Evolutionary conservation across 1,284 basidiomycete genomes (phyloP).

Genomic region (Apiotrichum domesticum): DNA sequence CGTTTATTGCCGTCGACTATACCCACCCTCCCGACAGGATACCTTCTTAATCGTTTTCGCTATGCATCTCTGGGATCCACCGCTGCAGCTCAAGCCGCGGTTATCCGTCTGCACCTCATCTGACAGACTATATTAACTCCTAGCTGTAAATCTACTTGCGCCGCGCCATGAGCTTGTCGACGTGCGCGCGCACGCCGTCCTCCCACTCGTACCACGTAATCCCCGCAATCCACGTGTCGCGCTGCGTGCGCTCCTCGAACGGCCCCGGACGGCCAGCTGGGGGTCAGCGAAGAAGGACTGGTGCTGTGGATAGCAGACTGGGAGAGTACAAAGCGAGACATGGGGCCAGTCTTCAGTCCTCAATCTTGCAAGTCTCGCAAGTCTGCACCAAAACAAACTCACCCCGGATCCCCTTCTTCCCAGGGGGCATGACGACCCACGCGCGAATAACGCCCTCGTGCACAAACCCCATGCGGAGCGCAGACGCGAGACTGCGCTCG

Average conservation of each 20-base stretch:
- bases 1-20: too few species aligned
- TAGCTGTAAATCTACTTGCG: neutral
- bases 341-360: too few species aligned
- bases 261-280: slow-evolving; percentile 26
- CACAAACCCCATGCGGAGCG: slow-evolving; percentile 32
- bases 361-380: too few species aligned
- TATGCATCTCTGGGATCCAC: too few species aligned
- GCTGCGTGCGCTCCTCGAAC: slow-evolving; percentile 18
- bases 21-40: too few species aligned
- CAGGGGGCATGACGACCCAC: slow-evolving; percentile 24
- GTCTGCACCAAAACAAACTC: slow-evolving; percentile 8
- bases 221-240: slow-evolving; percentile 35
- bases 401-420: slow-evolving; percentile 30
- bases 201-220: slow-evolving; percentile 43
- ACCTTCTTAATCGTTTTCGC: too few species aligned
- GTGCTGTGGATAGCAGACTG: too few species aligned
- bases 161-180: slow-evolving; percentile 27
- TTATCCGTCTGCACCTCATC: too few species aligned
- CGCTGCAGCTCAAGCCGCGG: too few species aligned
- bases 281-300: neutral
- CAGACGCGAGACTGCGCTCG: slow-evolving; percentile 21
- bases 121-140: too few species aligned
- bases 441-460: slow-evolving; percentile 31
- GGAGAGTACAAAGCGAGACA: too few species aligned
- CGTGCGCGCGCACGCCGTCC: slow-evolving; percentile 27